Evolutionary conservation across 176 grass and related monocot genomes (phyloP).

Genomic region (Pontederia paniculata): DNA sequence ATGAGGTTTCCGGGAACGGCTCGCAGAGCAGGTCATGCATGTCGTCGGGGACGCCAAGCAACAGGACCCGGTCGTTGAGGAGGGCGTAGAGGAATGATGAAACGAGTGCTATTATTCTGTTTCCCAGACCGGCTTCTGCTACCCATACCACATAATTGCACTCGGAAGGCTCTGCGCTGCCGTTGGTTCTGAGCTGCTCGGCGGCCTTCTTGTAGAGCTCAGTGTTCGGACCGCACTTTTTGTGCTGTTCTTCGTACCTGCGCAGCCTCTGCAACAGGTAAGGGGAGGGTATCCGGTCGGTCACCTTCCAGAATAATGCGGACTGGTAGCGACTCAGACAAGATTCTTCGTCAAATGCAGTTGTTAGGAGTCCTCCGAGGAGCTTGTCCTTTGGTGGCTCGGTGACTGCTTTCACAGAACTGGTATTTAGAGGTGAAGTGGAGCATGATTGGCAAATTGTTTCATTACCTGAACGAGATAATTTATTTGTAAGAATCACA

Average conservation of each 20-base stretch:
- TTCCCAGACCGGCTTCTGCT: constrained; percentile 36
- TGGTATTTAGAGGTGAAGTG: no score
- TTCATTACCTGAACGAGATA: no score
- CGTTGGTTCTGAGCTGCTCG: no score
- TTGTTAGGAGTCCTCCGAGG: constrained; percentile 43
- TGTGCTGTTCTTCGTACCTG: constrained; percentile 52
- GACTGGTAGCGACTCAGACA: constrained; percentile 54
- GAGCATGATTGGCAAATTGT: no score
- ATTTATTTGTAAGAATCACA: no score
- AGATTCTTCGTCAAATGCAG: constrained; percentile 26
- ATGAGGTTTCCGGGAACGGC: no score
- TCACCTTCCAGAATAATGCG: constrained; percentile 29
- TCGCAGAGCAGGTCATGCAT: no score
- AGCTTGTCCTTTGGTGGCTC: constrained; percentile 20
- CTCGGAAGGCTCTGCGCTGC: constrained; percentile 25
- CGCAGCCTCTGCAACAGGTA: constrained; percentile 37
- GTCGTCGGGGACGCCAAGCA: constrained; percentile 18
- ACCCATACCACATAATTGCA: constrained; percentile 65
- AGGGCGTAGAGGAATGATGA: constrained; percentile 51
- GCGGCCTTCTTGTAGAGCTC: constrained; percentile 16
- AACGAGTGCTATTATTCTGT: constrained; percentile 29
- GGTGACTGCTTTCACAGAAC: no score
- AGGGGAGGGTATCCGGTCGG: constrained; percentile 27
- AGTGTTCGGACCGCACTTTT: constrained; percentile 44
- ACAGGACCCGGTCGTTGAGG: constrained; percentile 34